These are phyloP conservation scores for Venustampulla echinocandica DNA, from an alignment of 495 filamentous ascomycete species.

Conservation along the genomic window DNA sequence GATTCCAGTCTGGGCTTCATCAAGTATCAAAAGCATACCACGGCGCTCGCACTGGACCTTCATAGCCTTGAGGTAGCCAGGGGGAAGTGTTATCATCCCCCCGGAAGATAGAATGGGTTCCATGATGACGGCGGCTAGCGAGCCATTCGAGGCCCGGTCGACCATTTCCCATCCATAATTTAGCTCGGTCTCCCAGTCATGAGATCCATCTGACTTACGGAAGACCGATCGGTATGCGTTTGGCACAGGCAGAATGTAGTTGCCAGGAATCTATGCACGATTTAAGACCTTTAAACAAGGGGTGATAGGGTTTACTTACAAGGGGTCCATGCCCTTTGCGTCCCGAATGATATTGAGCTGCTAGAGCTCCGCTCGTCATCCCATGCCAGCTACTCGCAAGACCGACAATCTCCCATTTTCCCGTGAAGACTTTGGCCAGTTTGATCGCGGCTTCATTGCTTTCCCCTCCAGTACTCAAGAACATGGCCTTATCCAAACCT, in stretches of 20 bases:
- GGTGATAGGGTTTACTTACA: slow-evolving; percentile 46
- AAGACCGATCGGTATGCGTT: slow-evolving; percentile 42
- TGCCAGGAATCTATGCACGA: slow-evolving; percentile 50
- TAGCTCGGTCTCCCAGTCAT: slow-evolving; percentile 50
- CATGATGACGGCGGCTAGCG: slow-evolving; percentile 64
- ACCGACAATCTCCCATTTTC: slow-evolving; percentile 48
- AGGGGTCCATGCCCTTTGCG: slow-evolving; percentile 39
- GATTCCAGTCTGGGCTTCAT: slow-evolving; percentile 75
- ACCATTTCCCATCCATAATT: slow-evolving; percentile 62
- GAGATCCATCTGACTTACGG: slow-evolving; percentile 36
- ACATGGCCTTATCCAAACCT: slow-evolving; percentile 32
- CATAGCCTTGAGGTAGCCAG: slow-evolving; percentile 56
- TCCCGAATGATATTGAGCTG: slow-evolving; percentile 39
- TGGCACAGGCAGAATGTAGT: slow-evolving; percentile 48
- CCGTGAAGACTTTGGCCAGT: slow-evolving; percentile 48
- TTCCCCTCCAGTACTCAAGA: slow-evolving; percentile 57
- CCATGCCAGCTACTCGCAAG: slow-evolving; percentile 47
- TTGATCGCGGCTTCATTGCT: slow-evolving; percentile 60
- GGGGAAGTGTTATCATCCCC: slow-evolving; percentile 47
- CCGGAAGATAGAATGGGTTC: slow-evolving; percentile 55
- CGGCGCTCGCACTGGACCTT: slow-evolving; percentile 52
- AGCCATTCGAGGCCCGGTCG: slow-evolving; percentile 53
- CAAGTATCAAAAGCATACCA: slow-evolving; percentile 58
- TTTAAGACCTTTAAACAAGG: slow-evolving; percentile 57
- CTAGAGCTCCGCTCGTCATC: slow-evolving; percentile 34